phyloP scores from a whole-genome alignment of 2,329 filamentous ascomycete genomes.

The Lachnellula occidentalis region DNA sequence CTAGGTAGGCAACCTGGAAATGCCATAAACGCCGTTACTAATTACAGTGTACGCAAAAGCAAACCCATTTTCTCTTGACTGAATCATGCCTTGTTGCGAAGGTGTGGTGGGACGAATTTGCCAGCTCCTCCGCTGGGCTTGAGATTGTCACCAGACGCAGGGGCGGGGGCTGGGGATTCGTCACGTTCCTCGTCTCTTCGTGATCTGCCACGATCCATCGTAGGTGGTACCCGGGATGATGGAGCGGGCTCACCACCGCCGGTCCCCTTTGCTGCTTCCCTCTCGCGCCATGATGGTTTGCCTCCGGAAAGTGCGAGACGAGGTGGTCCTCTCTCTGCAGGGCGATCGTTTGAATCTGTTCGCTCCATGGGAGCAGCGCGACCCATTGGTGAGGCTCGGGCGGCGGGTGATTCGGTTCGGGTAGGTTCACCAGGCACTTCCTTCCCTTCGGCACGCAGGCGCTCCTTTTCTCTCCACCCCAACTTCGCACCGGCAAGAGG shows the following conservation, averaged over 20 bases:
- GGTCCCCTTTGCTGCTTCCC: slow-evolving; percentile 44
- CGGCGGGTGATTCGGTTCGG: slow-evolving; percentile 23
- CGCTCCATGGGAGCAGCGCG: slow-evolving; percentile 33
- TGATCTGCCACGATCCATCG: slow-evolving; percentile 41
- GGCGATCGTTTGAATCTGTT: slow-evolving; percentile 39
- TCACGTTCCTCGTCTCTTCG: slow-evolving; percentile 37
- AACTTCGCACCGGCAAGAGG: slow-evolving; percentile 56
- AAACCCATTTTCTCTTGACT: slow-evolving; percentile 1
- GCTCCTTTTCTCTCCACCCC: slow-evolving; percentile 70
- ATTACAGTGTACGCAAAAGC: slow-evolving; percentile 8
- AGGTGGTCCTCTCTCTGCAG: slow-evolving; percentile 42
- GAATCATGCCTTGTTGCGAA: slow-evolving; percentile 32
- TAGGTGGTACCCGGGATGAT: slow-evolving; percentile 24
- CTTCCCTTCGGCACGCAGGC: slow-evolving; percentile 37
- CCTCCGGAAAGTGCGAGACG: slow-evolving; percentile 48
- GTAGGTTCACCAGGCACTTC: slow-evolving; percentile 22
- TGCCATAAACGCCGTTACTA: slow-evolving; percentile 13
- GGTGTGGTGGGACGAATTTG: slow-evolving; percentile 53
- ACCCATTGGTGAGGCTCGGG: slow-evolving; percentile 24
- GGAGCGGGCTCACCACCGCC: slow-evolving; percentile 27
- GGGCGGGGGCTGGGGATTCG: slow-evolving; percentile 37
- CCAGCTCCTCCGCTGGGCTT: slow-evolving; percentile 48
- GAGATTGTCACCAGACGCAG: slow-evolving; percentile 39
- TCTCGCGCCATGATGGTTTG: slow-evolving; percentile 53
- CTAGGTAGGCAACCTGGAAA: neutral